phyloP scores from a whole-genome alignment of 2,329 filamentous ascomycete species.

The Paraconiothyrium brasiliense region DNA sequence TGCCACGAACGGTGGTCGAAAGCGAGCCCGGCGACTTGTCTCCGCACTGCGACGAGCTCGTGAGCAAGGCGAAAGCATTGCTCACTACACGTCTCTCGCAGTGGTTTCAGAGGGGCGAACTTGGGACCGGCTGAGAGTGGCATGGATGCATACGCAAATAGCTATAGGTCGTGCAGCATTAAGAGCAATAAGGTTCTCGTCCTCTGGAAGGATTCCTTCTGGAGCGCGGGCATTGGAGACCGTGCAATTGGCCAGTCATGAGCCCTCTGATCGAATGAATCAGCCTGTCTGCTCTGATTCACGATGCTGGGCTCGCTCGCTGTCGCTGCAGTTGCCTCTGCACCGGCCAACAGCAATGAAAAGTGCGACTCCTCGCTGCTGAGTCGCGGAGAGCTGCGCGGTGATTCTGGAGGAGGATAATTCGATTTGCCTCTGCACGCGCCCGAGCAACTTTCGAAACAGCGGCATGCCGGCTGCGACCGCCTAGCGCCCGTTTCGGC shows the following conservation, averaged over 20 bases:
- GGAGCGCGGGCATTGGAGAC: constrained; percentile 4
- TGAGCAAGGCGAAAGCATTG: background rate
- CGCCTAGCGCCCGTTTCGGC: constrained; percentile 17
- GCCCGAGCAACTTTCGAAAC: constrained; percentile 12
- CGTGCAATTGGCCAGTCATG: constrained; percentile 10
- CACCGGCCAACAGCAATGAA: constrained; percentile 5
- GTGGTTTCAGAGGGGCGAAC: background rate
- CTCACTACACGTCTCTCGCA: background rate
- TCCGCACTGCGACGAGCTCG: background rate
- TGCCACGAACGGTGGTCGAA: constrained; percentile 5
- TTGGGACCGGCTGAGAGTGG: background rate
- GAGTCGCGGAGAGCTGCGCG: constrained; percentile 6
- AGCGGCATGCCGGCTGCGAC: constrained; percentile 11
- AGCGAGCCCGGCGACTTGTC: background rate
- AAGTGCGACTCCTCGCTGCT: background rate
- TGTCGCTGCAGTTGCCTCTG: background rate
- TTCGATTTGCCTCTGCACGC: constrained; percentile 6
- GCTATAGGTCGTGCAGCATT: constrained; percentile 6
- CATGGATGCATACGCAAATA: background rate
- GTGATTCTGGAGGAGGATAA: background rate
- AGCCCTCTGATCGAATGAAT: background rate
- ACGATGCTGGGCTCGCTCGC: constrained; percentile 12
- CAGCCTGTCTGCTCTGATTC: constrained; percentile 2
- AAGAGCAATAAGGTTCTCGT: constrained; percentile 15
- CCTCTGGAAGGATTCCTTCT: constrained; percentile 10